These are phyloP conservation scores for Penicillium angulare DNA, from an alignment of 495 filamentous ascomycete genomes.

Conservation along the genomic window DNA sequence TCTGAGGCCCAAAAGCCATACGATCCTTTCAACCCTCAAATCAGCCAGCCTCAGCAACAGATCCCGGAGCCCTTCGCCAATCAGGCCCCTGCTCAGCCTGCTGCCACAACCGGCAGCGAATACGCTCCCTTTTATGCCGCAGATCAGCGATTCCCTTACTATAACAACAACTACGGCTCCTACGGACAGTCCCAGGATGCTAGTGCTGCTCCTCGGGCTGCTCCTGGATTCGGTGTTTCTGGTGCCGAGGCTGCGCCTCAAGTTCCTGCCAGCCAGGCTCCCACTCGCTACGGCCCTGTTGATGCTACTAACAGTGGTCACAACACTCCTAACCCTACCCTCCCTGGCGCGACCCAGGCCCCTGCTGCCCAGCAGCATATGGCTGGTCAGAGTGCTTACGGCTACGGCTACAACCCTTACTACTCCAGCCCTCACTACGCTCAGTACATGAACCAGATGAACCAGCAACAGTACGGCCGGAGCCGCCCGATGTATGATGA, in stretches of 20 bases:
- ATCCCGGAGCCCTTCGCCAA: conserved; percentile 56
- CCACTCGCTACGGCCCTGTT: conserved; percentile 65
- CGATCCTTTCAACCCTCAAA: conserved; percentile 82
- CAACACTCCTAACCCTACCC: conserved; percentile 80
- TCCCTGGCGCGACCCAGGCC: conserved; percentile 64
- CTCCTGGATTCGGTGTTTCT: conserved; percentile 62
- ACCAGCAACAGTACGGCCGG: conserved; percentile 47
- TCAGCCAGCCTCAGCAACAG: conserved; percentile 63
- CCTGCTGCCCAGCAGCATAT: conserved; percentile 63
- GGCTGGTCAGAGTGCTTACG: conserved; percentile 52
- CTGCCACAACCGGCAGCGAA: conserved; percentile 66
- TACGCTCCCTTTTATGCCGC: conserved; percentile 84
- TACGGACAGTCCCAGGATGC: conserved; percentile 83
- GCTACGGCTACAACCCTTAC: conserved; percentile 75
- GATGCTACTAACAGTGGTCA: conserved; percentile 84
- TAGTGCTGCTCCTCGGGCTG: conserved; percentile 63
- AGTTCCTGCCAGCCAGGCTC: conserved; percentile 65
- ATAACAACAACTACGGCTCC: conserved; percentile 76
- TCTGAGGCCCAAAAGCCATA: conserved; percentile 77
- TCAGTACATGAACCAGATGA: conserved; percentile 72
- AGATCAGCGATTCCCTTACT: conserved; percentile 78
- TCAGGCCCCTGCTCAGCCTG: conserved; percentile 51
- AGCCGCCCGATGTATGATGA: conserved; percentile 58
- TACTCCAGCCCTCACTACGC: conserved; percentile 77
- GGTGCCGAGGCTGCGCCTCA: conserved; percentile 73